A percentile compares a stretch with the other conserved stretches of the same genome.
phyloP scores from a whole-genome alignment of 1,139 yeast genomes.

The Blastobotrys arbuscula region DNA sequence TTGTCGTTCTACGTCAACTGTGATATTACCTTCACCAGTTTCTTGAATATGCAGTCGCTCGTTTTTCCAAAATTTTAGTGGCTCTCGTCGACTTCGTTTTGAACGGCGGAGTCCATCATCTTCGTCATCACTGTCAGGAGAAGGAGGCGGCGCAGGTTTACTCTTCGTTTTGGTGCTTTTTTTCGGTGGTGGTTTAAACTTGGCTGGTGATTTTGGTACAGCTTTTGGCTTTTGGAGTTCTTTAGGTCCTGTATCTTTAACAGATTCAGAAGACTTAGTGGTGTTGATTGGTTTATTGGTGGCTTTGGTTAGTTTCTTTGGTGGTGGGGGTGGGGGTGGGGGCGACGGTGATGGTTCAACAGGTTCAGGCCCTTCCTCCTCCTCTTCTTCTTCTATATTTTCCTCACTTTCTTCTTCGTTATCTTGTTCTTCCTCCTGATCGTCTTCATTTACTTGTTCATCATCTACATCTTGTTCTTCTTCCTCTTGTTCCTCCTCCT shows the following conservation, averaged over 20 bases:
- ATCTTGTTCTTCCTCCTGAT: not conserved
- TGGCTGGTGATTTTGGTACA: constrained; percentile 12
- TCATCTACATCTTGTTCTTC: not conserved
- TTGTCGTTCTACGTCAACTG: constrained; percentile 14
- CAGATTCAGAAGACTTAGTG: not conserved
- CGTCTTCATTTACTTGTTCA: not conserved
- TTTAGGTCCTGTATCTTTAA: not conserved
- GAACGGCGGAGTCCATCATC: constrained; percentile 41
- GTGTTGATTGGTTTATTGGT: not conserved
- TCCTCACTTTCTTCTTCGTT: not conserved
- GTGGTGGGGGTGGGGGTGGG: constrained; percentile 12
- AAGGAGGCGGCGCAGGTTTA: not conserved
- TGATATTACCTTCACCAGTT: constrained; percentile 30
- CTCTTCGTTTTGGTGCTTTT: not conserved
- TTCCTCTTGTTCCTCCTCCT: constrained; percentile 27
- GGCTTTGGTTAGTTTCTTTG: constrained; percentile 11
- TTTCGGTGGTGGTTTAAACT: constrained; percentile 11
- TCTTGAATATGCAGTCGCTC: constrained; percentile 51
- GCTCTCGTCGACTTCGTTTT: constrained; percentile 59
- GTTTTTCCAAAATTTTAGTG: constrained; percentile 81
- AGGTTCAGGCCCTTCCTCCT: constrained; percentile 12
- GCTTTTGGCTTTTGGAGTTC: constrained; percentile 1
- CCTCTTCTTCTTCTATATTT: constrained; percentile 6
- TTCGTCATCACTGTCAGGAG: not conserved
- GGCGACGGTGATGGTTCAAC: constrained; percentile 14